Evolutionary conservation across 2,329 filamentous ascomycete species (phyloP).

Genomic region (Paracoccidioides lutzii): DNA sequence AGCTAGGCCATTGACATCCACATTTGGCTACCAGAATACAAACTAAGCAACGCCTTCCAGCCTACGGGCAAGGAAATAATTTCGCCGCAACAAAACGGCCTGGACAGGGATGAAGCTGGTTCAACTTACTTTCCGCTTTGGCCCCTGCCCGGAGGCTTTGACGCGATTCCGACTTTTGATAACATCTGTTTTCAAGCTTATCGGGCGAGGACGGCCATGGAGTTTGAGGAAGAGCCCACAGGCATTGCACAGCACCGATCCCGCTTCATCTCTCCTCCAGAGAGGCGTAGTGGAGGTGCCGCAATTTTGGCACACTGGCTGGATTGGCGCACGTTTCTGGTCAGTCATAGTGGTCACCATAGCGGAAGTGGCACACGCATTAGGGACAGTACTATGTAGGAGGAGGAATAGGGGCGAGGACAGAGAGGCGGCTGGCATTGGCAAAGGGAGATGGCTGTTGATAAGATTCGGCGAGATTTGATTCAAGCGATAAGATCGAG

Average conservation of each 20-base stretch:
- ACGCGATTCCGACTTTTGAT: slow-evolving; percentile 99
- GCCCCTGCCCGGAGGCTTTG: slow-evolving; percentile 69
- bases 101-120: neutral
- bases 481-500: slow-evolving; percentile 35
- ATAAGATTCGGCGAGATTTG: slow-evolving; percentile 33
- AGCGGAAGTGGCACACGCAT: slow-evolving; percentile 11
- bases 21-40: slow-evolving; percentile 26
- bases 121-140: slow-evolving; percentile 64
- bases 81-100: slow-evolving; percentile 7
- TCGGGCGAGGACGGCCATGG: slow-evolving; percentile 82
- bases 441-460: slow-evolving; percentile 12
- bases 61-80: slow-evolving; percentile 9
- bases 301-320: slow-evolving; percentile 97
- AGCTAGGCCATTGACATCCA: slow-evolving; percentile 47
- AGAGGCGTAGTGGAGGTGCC: slow-evolving; percentile 87
- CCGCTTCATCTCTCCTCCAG: slow-evolving; percentile 94
- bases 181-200: slow-evolving; percentile 95
- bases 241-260: slow-evolving; percentile 93
- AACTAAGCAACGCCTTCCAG: slow-evolving; percentile 6
- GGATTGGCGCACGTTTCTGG: slow-evolving; percentile 47
- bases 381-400: slow-evolving; percentile 4
- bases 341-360: slow-evolving; percentile 39
- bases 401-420: slow-evolving; percentile 17
- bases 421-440: slow-evolving; percentile 18
- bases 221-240: slow-evolving; percentile 96